Conservation (phyloP, 306 rosid genomes). For the Cucumis hystrix region DNA sequence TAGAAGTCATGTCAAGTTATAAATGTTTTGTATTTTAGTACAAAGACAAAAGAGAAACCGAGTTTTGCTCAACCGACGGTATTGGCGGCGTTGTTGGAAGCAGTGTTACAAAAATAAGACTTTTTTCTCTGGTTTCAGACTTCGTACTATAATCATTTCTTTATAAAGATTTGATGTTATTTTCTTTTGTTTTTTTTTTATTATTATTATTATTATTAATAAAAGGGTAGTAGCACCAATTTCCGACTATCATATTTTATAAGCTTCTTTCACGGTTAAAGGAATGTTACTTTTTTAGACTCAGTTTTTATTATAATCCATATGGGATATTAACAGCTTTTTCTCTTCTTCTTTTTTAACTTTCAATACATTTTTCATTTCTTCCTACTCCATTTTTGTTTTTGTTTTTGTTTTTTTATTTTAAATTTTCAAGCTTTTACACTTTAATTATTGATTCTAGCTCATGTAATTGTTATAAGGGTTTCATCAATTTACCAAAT, state of each 20-base stretch:
- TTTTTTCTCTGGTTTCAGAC: not conserved
- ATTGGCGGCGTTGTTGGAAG: constrained; percentile 1
- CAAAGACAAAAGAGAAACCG: not conserved
- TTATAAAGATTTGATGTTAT: not conserved
- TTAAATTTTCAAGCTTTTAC: no score
- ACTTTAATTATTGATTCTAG: no score
- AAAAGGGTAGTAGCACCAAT: not conserved
- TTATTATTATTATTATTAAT: no score
- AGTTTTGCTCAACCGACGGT: not conserved
- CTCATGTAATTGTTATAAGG: fast-evolving
- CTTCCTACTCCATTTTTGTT: no score
- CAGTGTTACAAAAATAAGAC: not conserved
- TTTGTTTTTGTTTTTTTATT: no score
- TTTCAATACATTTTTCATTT: no score
- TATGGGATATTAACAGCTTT: no score
- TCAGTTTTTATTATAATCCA: not conserved
- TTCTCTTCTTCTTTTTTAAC: no score
- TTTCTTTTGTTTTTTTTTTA: not conserved
- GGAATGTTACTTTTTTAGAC: no score
- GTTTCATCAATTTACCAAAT: no score
- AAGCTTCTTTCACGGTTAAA: not conserved
- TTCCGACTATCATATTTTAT: not conserved
- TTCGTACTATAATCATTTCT: not conserved
- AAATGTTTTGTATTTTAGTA: not conserved
- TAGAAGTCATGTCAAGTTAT: not conserved